Conservation (phyloP, 78 protist genomes). For the Tieghemostelium lacteum region DNA sequence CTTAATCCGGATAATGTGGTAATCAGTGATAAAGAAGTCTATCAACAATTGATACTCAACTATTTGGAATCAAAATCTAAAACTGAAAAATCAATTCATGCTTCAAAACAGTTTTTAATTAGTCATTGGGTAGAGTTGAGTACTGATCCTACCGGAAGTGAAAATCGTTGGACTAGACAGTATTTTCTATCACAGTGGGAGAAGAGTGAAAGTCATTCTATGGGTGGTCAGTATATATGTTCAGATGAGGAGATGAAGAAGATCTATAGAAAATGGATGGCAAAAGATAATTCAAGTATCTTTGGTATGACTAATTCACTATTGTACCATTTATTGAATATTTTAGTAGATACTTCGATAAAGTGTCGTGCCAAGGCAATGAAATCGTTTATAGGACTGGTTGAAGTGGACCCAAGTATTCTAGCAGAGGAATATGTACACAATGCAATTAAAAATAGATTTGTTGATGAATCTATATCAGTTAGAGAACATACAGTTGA, state of each 20-base stretch:
- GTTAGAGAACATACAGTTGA: constrained; percentile 79
- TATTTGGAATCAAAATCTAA: constrained; percentile 4
- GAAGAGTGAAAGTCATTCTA: background rate
- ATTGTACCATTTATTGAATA: constrained; percentile 16
- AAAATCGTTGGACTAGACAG: constrained; percentile 3
- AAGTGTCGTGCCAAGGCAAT: constrained; percentile 72
- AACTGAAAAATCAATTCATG: constrained; percentile 14
- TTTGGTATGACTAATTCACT: constrained; percentile 17
- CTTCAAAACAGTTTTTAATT: constrained; percentile 55
- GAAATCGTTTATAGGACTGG: constrained; percentile 51
- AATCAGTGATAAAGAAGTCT: constrained; percentile 21
- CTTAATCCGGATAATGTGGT: background rate
- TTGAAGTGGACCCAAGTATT: constrained; percentile 71
- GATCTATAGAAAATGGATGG: constrained; percentile 1
- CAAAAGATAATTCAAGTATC: background rate
- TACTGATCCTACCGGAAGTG: background rate
- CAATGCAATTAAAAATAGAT: constrained; percentile 44
- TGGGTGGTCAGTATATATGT: background rate
- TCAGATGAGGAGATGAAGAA: constrained; percentile 17
- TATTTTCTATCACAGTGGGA: constrained; percentile 18
- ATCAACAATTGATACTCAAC: constrained; percentile 46
- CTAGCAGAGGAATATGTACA: constrained; percentile 61
- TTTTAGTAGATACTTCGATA: constrained; percentile 39
- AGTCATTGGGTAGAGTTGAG: constrained; percentile 21
- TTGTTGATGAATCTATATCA: constrained; percentile 56